These are phyloP conservation scores for Pelagomonas calceolata DNA, from an alignment of 108 stramenopile genomes.

Conservation along the genomic window DNA sequence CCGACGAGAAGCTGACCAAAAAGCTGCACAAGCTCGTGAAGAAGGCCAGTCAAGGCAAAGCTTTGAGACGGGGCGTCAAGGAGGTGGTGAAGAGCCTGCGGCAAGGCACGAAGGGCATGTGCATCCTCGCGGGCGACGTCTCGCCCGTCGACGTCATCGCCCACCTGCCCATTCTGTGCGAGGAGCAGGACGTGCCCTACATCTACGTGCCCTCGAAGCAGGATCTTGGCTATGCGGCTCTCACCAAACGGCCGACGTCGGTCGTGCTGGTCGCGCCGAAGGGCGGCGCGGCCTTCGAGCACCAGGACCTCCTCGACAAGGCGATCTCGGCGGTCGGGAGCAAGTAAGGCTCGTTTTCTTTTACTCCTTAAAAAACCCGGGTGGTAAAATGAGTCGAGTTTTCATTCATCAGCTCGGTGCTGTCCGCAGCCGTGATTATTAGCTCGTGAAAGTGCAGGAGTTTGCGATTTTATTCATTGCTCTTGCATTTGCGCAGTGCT, in stretches of 20 bases:
- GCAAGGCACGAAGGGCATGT: conserved; percentile 85
- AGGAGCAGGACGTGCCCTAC: conserved; percentile 84
- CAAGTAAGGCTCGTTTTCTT: no score
- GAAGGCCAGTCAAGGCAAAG: conserved; percentile 72
- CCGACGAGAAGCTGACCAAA: conserved; percentile 89
- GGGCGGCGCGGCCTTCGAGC: conserved; percentile 56
- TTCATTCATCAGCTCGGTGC: no score
- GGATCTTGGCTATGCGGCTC: conserved; percentile 89
- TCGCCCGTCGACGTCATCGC: conserved; percentile 90
- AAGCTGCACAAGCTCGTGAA: conserved; percentile 90
- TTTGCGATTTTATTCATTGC: no score
- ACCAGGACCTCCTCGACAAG: conserved; percentile 70
- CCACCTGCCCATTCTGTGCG: conserved; percentile 83
- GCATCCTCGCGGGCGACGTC: conserved; percentile 93
- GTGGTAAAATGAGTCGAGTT: no score
- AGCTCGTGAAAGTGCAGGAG: no score
- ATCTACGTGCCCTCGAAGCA: conserved; percentile 91
- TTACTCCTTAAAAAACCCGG: no score
- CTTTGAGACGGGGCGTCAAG: conserved; percentile 85
- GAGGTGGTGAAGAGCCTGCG: conserved; percentile 95
- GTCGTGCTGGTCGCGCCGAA: conserved; percentile 74
- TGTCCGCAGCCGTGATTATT: no score
- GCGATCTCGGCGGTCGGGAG: neutral
- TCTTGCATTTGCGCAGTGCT: no score
- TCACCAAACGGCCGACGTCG: conserved; percentile 93